Base-by-base conservation (phyloP, 2,329 filamentous ascomycete genomes). In the Sporothrix luriei region DNA sequence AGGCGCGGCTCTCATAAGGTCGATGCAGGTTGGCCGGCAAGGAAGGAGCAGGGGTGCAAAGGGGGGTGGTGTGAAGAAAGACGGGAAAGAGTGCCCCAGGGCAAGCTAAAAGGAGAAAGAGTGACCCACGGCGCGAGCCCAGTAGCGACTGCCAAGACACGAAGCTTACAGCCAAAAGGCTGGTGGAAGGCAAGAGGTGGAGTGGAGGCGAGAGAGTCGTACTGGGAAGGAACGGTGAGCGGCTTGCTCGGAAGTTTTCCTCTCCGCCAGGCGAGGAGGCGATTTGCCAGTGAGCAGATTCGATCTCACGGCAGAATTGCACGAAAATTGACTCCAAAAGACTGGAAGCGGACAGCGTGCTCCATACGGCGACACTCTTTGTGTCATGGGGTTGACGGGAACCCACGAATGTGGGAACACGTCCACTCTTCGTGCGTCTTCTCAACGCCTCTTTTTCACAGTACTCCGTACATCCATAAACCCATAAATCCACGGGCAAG, bases 191-290 rank as follows among this genome's bases (percentile, higher is more conserved):
- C 43, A 48, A 19, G 43, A 48, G 43, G 43, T 48, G 43, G 43
- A 48, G 43, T 16, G 43, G 21, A 52, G 49, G 49, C 49, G 49
- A 24, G 49, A 24, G 49, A 11, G 49, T 52, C 21, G 51, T 29
- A 54, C 19, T 43, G n/a, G 46, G 61, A 49, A 64, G 43, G 43
- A 64, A 64, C 43, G 61, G 61, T 64, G 61, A 64, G 65, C 48
- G 49, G 49, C 9, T 46, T 43, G 33, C 46, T 51, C 46, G 62
- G 62, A 66, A 29, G 26, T 29, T 66, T 52, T 49, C 33, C 16
- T 24, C 43, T 21, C 4, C 26, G 40, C 49, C 16, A 65, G 21
- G 16, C 48, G 19, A 49, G 48, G 19, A 49, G 48, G 16, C 48
- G 16, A n/a, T n/a, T 19, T n/a, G 24, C 40, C 13, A 13, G 26